Base-by-base conservation (phyloP, 352 stramenopile species). In the Phytophthora chlamydospora region DNA sequence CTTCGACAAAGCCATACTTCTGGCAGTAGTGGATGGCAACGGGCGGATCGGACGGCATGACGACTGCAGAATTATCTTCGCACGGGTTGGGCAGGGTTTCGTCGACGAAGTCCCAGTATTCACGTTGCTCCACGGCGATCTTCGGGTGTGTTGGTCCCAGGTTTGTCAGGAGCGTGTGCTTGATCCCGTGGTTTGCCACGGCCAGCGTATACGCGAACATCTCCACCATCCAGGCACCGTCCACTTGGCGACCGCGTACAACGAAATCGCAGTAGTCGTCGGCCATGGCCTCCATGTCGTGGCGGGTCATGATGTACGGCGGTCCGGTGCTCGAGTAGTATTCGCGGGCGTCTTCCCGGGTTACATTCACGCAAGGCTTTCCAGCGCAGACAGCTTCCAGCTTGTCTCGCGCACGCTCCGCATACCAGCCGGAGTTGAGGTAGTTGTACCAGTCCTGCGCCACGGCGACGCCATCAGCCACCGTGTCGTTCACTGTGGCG, bases 231-330 rank as follows among this genome's bases (percentile, higher is more conserved):
- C 76, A 88, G 11, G 66, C 50, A 5, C 47, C 32, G 24, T 67
- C 63, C 12, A 81, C 36, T 40, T 79, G 64, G n/a, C 76, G 71
- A 12, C 69, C 75, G 1, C 38, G 43, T 6, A 88, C 63, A 0
- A 84, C 70, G 31, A 81, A 84, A 40, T 70, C 44, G n/a, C 62
- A 77, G 43, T 88, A 88, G 58, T 84, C 76, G 45, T 86, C 71
- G 19, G 87, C 38, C 55, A 84, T 76, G 14, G n/a, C 10, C 31
- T 61, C 46, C 53, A 83, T 71, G 39, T 87, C 76, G 46, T 68
- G 51, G 32, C 59, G 68, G 8, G 80, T 85, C 62, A 89, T 64
- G 49, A 89, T 83, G 64, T 88, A 86, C 39, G 77, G 77, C n/a
- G 77, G 77, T 0, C 75, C 80, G 2, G 70, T 77, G 27, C 75